A percentile compares a stretch with the other conserved stretches of the same genome.
phyloP scores from a whole-genome alignment of 495 filamentous ascomycete genomes.

The Penicillium manginii region DNA sequence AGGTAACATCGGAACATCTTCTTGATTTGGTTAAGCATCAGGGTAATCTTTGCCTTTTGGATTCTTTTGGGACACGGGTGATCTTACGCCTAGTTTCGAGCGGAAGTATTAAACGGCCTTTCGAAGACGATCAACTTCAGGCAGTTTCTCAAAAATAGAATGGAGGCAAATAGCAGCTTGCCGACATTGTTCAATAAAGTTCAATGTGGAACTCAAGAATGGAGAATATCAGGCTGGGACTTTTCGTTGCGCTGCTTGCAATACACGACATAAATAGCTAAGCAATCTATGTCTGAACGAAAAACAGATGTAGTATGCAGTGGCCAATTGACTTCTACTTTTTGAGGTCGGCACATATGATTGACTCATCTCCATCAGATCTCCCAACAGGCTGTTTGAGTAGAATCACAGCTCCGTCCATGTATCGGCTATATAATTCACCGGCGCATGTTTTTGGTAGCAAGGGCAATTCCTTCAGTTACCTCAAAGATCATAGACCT shows the following conservation, averaged over 20 bases:
- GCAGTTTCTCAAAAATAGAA: background rate
- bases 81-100: background rate
- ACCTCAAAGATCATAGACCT: too few relatives aligned
- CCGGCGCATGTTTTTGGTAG: too few relatives aligned
- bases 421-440: too few relatives aligned
- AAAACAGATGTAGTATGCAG: too few relatives aligned
- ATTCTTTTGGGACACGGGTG: background rate
- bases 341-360: too few relatives aligned
- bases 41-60: background rate
- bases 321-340: too few relatives aligned
- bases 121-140: background rate
- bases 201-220: background rate
- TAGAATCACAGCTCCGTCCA: too few relatives aligned
- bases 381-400: too few relatives aligned
- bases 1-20: background rate
- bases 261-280: background rate
- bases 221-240: background rate
- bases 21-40: background rate
- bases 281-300: too few relatives aligned
- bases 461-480: too few relatives aligned
- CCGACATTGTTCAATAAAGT: background rate
- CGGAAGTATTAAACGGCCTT: background rate
- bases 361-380: too few relatives aligned
- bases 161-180: background rate
- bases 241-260: background rate